Conservation (phyloP, 129 eudicot species). For the Smallanthus sonchifolius region DNA sequence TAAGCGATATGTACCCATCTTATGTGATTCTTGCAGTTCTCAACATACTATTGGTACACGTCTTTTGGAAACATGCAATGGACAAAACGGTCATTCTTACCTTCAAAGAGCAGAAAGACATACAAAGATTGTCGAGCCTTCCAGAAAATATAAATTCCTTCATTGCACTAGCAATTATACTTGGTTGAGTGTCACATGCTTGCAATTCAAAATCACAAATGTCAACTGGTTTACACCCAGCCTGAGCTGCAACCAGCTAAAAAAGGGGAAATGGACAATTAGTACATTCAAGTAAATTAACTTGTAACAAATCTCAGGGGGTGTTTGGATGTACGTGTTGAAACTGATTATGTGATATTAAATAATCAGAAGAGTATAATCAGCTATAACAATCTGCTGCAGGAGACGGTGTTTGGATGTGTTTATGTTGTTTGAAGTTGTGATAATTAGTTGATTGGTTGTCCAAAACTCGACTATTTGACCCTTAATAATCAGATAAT, state of each 20-base stretch:
- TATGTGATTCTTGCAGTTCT: too few species aligned
- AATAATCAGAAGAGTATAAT: too few species aligned
- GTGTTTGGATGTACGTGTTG: neutral
- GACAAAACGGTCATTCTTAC: constrained; percentile 29
- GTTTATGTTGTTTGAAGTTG: neutral
- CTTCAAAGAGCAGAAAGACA: constrained; percentile 97
- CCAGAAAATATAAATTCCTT: constrained; percentile 94
- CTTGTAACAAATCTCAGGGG: constrained; percentile 1
- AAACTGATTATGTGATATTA: neutral
- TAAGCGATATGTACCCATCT: too few species aligned
- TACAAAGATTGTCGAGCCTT: constrained; percentile 94
- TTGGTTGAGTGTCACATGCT: constrained; percentile 98
- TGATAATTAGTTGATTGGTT: constrained; percentile 1
- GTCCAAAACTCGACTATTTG: neutral
- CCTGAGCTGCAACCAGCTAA: constrained; percentile 69
- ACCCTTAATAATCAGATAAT: neutral
- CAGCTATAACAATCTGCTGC: neutral
- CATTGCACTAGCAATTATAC: constrained; percentile 81
- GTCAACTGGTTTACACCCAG: constrained; percentile 74
- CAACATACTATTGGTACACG: too few species aligned
- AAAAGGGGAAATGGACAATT: constrained; percentile 7
- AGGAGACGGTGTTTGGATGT: neutral
- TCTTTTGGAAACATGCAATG: neutral
- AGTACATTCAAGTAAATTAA: constrained; percentile 1
- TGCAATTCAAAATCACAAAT: constrained; percentile 97